These are phyloP conservation scores for Backusella psychrophila DNA, from an alignment of 192 early-diverging fungal genomes.

Conservation along the genomic window DNA sequence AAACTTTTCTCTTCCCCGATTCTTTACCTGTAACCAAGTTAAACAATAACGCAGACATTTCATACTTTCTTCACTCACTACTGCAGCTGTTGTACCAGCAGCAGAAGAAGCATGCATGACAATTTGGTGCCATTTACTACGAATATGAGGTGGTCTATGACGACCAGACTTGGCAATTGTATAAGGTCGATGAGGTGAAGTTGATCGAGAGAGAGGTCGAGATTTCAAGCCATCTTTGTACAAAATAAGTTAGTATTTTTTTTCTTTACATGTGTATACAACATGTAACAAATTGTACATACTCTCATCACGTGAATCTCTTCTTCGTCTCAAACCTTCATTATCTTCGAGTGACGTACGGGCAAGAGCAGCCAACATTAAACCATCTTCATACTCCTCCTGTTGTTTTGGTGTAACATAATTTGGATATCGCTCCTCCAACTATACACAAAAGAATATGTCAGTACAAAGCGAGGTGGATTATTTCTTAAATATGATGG, in stretches of 20 bases:
- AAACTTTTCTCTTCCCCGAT: not conserved
- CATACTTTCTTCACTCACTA: conserved; percentile 87
- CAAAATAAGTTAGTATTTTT: not conserved
- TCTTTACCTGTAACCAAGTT: conserved; percentile 69
- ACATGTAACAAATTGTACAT: not conserved
- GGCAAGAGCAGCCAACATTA: conserved; percentile 32
- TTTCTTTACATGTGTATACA: not conserved
- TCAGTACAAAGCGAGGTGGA: not conserved
- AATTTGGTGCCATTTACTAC: conserved; percentile 56
- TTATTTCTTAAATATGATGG: not conserved
- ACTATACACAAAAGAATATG: conserved; percentile 11
- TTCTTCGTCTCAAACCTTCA: conserved; percentile 8
- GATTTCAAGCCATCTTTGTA: conserved; percentile 14
- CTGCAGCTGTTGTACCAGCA: conserved; percentile 66
- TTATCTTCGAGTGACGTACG: conserved; percentile 32
- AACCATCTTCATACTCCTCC: conserved; percentile 22
- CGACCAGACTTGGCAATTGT: conserved; percentile 27
- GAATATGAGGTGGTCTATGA: conserved; percentile 21
- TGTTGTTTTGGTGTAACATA: conserved; percentile 22
- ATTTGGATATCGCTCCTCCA: conserved; percentile 30
- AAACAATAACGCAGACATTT: conserved; percentile 85
- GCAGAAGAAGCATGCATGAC: conserved; percentile 57
- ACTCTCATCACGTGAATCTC: conserved; percentile 20
- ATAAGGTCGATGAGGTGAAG: conserved; percentile 33
- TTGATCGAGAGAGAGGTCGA: conserved; percentile 34